Percentiles rank a stretch among this genome's conserved stretches.
phyloP scores from a whole-genome alignment of 78 protist species.

The Dictyostelium brefeldianum region DNA sequence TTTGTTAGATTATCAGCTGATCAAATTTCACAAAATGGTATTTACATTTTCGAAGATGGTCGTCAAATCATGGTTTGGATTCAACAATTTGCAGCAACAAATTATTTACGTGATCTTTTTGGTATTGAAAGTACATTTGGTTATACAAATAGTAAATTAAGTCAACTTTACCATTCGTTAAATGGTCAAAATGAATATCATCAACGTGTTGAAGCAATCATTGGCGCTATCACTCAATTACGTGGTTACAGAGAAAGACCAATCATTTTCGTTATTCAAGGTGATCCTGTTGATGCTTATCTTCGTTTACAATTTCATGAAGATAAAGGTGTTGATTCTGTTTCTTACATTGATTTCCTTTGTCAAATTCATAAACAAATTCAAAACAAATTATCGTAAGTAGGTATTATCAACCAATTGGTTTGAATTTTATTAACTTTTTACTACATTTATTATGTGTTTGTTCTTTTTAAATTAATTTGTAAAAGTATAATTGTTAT shows the following conservation, averaged over 20 bases:
- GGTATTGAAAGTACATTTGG: constrained; percentile 42
- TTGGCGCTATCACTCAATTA: neutral
- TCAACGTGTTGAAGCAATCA: constrained; percentile 48
- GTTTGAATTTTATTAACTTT: too few relatives aligned
- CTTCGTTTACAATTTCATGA: constrained; percentile 54
- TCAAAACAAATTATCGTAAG: constrained; percentile 84
- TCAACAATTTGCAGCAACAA: constrained; percentile 48
- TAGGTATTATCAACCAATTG: too few relatives aligned
- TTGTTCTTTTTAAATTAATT: too few relatives aligned
- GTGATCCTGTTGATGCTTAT: constrained; percentile 37
- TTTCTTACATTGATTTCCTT: constrained; percentile 78
- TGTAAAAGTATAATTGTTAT: too few relatives aligned
- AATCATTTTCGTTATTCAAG: constrained; percentile 31
- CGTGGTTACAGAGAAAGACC: constrained; percentile 44
- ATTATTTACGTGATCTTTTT: constrained; percentile 40
- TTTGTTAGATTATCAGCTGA: constrained; percentile 46
- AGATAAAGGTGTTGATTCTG: constrained; percentile 78
- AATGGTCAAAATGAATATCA: constrained; percentile 50
- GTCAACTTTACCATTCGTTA: neutral
- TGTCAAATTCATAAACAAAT: constrained; percentile 80
- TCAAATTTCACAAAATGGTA: constrained; percentile 60
- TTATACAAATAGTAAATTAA: constrained; percentile 9
- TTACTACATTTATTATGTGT: too few relatives aligned
- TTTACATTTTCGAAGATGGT: constrained; percentile 71
- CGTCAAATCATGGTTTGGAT: constrained; percentile 48